Evolutionary conservation across 1,284 basidiomycete species (phyloP), one percentile per base, ranked within the genome.

Genomic region (Ustilago lituana): DNA sequence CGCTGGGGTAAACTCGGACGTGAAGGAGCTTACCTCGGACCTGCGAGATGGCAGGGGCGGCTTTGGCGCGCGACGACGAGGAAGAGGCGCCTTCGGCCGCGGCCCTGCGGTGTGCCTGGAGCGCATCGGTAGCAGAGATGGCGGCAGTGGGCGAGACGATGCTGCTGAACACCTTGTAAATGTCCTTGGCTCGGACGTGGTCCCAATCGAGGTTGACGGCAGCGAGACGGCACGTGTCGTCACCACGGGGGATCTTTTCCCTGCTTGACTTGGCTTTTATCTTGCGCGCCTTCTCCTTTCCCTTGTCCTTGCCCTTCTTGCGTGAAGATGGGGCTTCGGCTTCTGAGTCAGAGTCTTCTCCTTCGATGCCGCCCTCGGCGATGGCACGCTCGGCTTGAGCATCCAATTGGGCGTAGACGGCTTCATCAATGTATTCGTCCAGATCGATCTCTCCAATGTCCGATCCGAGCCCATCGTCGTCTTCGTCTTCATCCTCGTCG

Each of bases 131-230:
- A 17, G 64, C 69, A n/a, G 65, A 51, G 46, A 66, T 26, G 29
- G 69, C 35, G 9, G 81, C 76, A 29, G 72, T 65, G 11, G 79
- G 78, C n/a, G 86, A 57, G 17, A 97, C 86, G 49, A 95, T 87
- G 4, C 94, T 97, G 31, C 92, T 89, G 83, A 93, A 94, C 37
- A 98, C 91, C 83, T 92, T 93, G 87, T 88, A 97, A 22, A 99
- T 85, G 82, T 98, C 94, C 31, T 85, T 85, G 1, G 95, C 93
- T 45, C 91, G 90, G 53, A 98, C 88, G 83, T 98, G 88, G 83
- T 98, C 96, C 96, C 96, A 99, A 84, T 99, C 96, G 60, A 98
- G 87, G 82, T 98, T 98, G 73, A 99, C 95, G 24, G 91, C 88
- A 0, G 95, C 96, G 6, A 98, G 84, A 12, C 95, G 87, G 41